A percentile compares a stretch with the other conserved stretches of the same genome.
These are phyloP conservation scores for Chrysanthemum seticuspe DNA, from an alignment of 129 eudicot genomes.

Conservation along the genomic window DNA sequence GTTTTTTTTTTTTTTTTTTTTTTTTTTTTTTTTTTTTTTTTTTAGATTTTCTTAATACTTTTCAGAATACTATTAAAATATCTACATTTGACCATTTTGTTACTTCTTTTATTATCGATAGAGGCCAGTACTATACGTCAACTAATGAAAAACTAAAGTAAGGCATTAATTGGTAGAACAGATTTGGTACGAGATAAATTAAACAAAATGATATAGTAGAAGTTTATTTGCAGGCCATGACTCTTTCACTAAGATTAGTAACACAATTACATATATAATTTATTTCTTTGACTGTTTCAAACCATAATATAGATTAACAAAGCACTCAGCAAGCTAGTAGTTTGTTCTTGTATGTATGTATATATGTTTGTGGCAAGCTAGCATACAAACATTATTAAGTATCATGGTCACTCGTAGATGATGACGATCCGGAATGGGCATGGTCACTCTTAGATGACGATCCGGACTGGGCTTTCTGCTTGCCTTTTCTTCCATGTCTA, in stretches of 20 bases:
- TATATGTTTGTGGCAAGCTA: not conserved
- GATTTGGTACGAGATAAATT: not conserved
- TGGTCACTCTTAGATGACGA: constrained; percentile 18
- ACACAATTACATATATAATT: not conserved
- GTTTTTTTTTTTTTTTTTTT: no score
- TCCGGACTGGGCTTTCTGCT: constrained; percentile 21
- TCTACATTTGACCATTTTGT: no score
- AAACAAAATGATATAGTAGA: not conserved
- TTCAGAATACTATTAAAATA: no score
- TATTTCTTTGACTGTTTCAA: not conserved
- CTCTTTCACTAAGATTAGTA: not conserved
- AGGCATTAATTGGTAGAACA: not conserved
- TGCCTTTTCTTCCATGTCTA: constrained; percentile 28
- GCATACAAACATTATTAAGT: not conserved
- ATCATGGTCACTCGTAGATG: constrained; percentile 23
- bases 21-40: no score
- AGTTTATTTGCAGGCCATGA: not conserved
- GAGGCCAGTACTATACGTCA: no score
- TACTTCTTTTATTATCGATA: no score
- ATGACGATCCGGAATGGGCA: constrained; percentile 12
- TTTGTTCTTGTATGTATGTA: not conserved
- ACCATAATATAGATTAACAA: not conserved
- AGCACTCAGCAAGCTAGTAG: not conserved
- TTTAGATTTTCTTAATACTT: no score
- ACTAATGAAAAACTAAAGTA: not conserved